Percentiles rank a stretch among this genome's conserved stretches.
Conservation (phyloP, 495 filamentous ascomycete genomes). For the Penicillium roqueforti region DNA sequence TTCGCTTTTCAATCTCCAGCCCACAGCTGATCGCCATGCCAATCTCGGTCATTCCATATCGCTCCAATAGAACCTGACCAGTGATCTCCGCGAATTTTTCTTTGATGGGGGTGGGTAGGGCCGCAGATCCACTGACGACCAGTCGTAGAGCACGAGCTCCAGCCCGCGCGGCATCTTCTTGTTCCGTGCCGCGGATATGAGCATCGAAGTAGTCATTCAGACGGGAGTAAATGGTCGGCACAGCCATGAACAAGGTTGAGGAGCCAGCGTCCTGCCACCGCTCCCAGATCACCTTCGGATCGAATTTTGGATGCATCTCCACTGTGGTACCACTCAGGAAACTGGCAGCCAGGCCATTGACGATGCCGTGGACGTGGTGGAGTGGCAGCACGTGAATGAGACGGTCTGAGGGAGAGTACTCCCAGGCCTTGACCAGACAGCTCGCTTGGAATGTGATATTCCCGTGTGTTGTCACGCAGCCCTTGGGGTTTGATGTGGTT, state of each 20-base stretch:
- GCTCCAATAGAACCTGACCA: conserved; percentile 40
- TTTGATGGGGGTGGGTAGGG: conserved; percentile 42
- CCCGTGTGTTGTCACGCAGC: conserved; percentile 43
- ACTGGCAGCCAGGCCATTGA: conserved; percentile 39
- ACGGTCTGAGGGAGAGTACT: conserved; percentile 33
- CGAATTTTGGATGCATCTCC: conserved; percentile 45
- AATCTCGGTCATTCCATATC: conserved; percentile 48
- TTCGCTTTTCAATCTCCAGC: conserved; percentile 31
- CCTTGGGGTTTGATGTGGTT: conserved; percentile 44
- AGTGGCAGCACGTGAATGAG: conserved; percentile 46
- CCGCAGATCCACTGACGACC: conserved; percentile 42
- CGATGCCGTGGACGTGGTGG: conserved; percentile 44
- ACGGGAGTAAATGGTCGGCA: conserved; percentile 46
- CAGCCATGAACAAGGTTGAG: conserved; percentile 45
- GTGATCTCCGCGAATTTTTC: conserved; percentile 40
- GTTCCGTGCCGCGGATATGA: conserved; percentile 37
- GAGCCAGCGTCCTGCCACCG: conserved; percentile 38
- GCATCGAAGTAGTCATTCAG: conserved; percentile 45
- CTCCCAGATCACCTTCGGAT: conserved; percentile 40
- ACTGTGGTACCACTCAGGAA: conserved; percentile 39
- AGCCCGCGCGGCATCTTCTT: conserved; percentile 27
- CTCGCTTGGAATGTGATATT: conserved; percentile 43
- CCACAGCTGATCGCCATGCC: conserved; percentile 47
- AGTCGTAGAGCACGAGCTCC: conserved; percentile 37
- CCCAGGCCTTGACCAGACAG: conserved; percentile 36